Percentiles rank a stretch among this genome's conserved stretches.
phyloP scores from a whole-genome alignment of 192 early-diverging fungal species.

The Dispira simplex region DNA sequence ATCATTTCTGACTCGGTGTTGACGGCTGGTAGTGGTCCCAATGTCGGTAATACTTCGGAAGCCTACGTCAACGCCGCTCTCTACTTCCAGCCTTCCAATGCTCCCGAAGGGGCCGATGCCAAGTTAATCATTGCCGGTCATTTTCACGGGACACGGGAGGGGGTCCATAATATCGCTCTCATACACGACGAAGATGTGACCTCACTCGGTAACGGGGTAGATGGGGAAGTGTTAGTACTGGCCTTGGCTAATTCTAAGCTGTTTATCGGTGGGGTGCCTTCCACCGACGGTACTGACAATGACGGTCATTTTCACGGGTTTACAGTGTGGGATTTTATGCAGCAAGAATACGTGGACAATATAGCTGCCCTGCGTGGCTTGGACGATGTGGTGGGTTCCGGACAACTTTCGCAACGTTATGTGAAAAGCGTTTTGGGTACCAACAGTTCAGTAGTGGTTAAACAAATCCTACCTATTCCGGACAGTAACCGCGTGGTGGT shows the following conservation, averaged over 20 bases:
- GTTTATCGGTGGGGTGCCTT: slow-evolving; percentile 36
- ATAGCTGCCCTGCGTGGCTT: slow-evolving; percentile 16
- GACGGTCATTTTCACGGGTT: slow-evolving; percentile 24
- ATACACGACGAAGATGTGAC: slow-evolving; percentile 23
- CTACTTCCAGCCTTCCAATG: slow-evolving; percentile 24
- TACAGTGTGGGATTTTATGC: slow-evolving; percentile 25
- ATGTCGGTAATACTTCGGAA: background rate
- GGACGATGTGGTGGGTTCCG: slow-evolving; percentile 10
- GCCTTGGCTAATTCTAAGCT: slow-evolving; percentile 31
- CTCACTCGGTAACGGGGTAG: slow-evolving; percentile 18
- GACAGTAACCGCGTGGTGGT: slow-evolving; percentile 28
- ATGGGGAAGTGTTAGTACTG: slow-evolving; percentile 33
- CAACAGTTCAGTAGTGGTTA: slow-evolving; percentile 18
- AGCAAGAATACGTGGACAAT: slow-evolving; percentile 6
- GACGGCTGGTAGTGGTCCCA: background rate
- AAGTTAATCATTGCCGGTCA: slow-evolving; percentile 33
- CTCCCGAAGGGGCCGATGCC: slow-evolving; percentile 21
- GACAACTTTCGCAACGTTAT: slow-evolving; percentile 17
- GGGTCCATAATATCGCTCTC: slow-evolving; percentile 26
- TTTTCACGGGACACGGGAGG: slow-evolving; percentile 27
- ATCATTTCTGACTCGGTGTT: background rate
- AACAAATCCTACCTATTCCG: slow-evolving; percentile 23
- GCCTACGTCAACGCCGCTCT: slow-evolving; percentile 31
- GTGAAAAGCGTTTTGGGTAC: slow-evolving; percentile 9
- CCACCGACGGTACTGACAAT: background rate